Base-by-base conservation (phyloP, 2,329 filamentous ascomycete genomes). In the Ophiostoma sp. region DNA sequence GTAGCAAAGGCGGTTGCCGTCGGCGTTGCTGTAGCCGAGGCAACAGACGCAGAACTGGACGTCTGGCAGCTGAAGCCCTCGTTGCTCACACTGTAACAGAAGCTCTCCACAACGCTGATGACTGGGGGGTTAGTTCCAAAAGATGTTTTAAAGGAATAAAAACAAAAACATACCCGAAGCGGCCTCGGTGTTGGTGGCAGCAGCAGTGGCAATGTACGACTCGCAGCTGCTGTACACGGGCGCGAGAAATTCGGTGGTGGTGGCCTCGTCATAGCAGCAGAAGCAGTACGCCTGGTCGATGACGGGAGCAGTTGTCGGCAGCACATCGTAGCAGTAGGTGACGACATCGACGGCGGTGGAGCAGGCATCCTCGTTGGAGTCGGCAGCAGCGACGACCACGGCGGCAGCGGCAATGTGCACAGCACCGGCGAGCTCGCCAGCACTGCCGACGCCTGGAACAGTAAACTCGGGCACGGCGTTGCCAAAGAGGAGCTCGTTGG, bases 191-290 rank as follows among this genome's bases (percentile, higher is more conserved):
- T 71, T 69, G 3, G 23, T 27, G 8, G 73, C 36, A 0, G 67
- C 71, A 36, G 72, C 71, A 1, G 68, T 62, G 35, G 60, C 36
- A 65, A 76, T 71, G 68, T 77, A 77, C 10, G 71, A 69, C 20
- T 74, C 74, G 73, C 76, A 78, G 65, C 57, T 70, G n/a, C 68
- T 70, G 69, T 76, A 78, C 20, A 68, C 65, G 2, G 67, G 10
- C 10, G 44, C 72, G 17, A 77, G 8, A 27, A 71, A 68, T 2
- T 67, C 60, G 33, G 31, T 65, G 62, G 31, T 36, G 33, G 62
- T 23, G 8, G 1, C 31, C 35, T 35, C 52, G 10, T 64, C 67
- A 6, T 66, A 35, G 67, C 76, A 78, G 71, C 76, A 78, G n/a
- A 74, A 48, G 66, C 76, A 78, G 2, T 64, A 54, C n/a, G 69